Evolutionary conservation across 192 early-diverging fungal species (phyloP).

Genomic region (Paraglomus brasilianum): DNA sequence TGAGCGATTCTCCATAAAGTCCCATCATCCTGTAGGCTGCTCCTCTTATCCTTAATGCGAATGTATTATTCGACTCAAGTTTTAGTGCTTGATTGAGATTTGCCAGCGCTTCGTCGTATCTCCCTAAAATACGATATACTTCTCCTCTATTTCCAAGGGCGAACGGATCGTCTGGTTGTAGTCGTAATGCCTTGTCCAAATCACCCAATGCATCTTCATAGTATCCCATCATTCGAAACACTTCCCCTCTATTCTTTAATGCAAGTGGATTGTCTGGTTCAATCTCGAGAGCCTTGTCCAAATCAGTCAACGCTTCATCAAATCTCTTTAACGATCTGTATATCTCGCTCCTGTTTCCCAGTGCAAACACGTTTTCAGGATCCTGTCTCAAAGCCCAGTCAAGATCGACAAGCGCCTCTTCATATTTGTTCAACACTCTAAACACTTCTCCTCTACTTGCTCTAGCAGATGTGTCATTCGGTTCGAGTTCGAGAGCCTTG

Average conservation of each 20-base stretch:
- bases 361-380: conserved; percentile 6
- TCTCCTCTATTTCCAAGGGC: conserved; percentile 20
- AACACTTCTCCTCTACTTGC: conserved; percentile 11
- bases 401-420: conserved; percentile 22
- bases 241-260: conserved; percentile 10
- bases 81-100: conserved; percentile 11
- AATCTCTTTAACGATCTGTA: not conserved
- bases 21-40: not conserved
- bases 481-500: not conserved
- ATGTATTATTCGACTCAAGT: conserved; percentile 1
- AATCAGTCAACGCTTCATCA: conserved; percentile 13
- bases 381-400: conserved; percentile 1
- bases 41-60: conserved; percentile 17
- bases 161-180: conserved; percentile 19
- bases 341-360: conserved; percentile 10
- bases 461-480: not conserved
- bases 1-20: not conserved
- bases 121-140: conserved; percentile 16
- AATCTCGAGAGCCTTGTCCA: conserved; percentile 11
- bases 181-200: conserved; percentile 20
- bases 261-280: conserved; percentile 20
- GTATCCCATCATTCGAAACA: conserved; percentile 12
- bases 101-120: conserved; percentile 9
- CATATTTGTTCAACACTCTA: conserved; percentile 5
- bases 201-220: conserved; percentile 27